Evolutionary conservation across 1,139 yeast genomes (phyloP).

Genomic region (Blastobotrys malaysiensis): DNA sequence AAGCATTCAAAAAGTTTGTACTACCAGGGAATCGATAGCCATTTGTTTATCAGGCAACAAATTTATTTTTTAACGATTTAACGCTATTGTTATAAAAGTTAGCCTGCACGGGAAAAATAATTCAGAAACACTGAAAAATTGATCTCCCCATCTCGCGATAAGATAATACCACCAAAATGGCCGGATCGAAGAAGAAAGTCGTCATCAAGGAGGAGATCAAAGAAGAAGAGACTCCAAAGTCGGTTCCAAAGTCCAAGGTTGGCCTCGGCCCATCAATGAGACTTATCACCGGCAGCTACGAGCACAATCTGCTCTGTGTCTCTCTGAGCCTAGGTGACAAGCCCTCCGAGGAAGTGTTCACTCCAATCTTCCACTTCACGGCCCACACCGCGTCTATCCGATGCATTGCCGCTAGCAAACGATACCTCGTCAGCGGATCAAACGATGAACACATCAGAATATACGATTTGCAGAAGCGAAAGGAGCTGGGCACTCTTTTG

Average conservation of each 20-base stretch:
- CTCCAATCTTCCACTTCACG: conserved; percentile 91
- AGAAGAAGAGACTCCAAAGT: not conserved
- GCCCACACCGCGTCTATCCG: conserved; percentile 89
- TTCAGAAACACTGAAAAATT: not conserved
- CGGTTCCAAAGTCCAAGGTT: not conserved
- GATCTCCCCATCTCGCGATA: conserved; percentile 1
- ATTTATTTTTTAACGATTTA: not conserved
- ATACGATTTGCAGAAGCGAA: conserved; percentile 88
- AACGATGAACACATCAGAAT: conserved; percentile 95
- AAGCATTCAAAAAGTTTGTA: no score
- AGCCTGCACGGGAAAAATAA: not conserved
- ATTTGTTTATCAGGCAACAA: no score
- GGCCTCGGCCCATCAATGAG: not conserved
- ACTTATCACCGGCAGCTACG: conserved; percentile 86
- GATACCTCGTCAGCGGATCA: conserved; percentile 90
- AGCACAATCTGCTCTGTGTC: conserved; percentile 82
- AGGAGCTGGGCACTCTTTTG: conserved; percentile 84
- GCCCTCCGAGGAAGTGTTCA: conserved; percentile 53
- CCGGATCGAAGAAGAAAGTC: not conserved
- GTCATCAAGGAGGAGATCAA: not conserved
- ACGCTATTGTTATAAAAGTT: not conserved
- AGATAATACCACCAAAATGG: not conserved
- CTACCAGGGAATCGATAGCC: no score
- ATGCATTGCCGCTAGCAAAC: conserved; percentile 72
- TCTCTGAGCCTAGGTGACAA: conserved; percentile 50